These are phyloP conservation scores for Emydomyces testavorans DNA, from an alignment of 2,329 filamentous ascomycete species.

Conservation along the genomic window DNA sequence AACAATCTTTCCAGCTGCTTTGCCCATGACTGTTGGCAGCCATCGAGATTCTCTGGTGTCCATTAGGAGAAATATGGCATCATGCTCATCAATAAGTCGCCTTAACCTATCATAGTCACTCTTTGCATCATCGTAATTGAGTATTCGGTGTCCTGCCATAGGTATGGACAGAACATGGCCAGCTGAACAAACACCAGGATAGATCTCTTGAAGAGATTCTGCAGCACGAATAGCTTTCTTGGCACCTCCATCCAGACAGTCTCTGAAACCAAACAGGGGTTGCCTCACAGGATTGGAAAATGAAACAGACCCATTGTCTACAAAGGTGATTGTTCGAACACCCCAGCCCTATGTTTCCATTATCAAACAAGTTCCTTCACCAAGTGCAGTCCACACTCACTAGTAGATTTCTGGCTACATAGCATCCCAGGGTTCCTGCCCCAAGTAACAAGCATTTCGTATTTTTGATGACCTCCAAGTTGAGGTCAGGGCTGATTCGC, in stretches of 20 bases:
- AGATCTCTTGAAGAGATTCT: conserved; percentile 69
- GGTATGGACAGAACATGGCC: conserved; percentile 79
- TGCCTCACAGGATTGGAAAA: conserved; percentile 96
- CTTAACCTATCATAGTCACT: conserved; percentile 65
- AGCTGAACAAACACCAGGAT: conserved; percentile 72
- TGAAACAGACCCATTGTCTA: conserved; percentile 86
- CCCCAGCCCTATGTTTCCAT: conserved; percentile 58
- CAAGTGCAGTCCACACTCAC: conserved; percentile 21
- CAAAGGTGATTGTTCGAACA: conserved; percentile 85
- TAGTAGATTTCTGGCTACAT: conserved; percentile 82
- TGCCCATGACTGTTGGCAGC: conserved; percentile 93
- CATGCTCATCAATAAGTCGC: conserved; percentile 67
- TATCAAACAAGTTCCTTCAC: background rate
- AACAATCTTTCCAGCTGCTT: conserved; percentile 83
- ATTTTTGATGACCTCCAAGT: conserved; percentile 78
- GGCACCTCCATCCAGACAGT: conserved; percentile 74
- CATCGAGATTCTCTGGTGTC: conserved; percentile 89
- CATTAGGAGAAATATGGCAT: conserved; percentile 93
- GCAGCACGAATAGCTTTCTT: conserved; percentile 75
- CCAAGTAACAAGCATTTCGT: conserved; percentile 85
- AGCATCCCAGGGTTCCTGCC: conserved; percentile 84
- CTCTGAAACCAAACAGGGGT: conserved; percentile 78
- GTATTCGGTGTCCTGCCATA: conserved; percentile 87
- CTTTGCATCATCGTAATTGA: conserved; percentile 57
- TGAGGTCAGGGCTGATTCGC: conserved; percentile 78